Evolutionary conservation across 768 basidiomycete genomes (phyloP).

Genomic region (Suillus variegatus): DNA sequence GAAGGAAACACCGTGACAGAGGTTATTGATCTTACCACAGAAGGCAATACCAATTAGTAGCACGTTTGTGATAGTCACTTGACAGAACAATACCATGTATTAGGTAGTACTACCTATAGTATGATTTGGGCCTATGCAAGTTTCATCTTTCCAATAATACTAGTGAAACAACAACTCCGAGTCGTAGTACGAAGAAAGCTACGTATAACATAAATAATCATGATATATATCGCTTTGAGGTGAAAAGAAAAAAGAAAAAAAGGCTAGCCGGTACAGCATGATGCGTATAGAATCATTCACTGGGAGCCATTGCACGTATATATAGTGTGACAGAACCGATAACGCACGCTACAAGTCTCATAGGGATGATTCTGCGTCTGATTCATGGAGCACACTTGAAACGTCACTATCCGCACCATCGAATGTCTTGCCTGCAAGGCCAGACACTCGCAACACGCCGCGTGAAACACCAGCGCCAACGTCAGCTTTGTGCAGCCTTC

Average conservation of each 20-base stretch:
- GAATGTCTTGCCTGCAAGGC: neutral
- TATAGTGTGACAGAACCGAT: neutral
- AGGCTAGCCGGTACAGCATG: neutral
- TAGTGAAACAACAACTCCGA: no score
- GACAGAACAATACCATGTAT: no score
- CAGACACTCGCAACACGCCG: neutral
- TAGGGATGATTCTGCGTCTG: neutral
- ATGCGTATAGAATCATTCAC: no score
- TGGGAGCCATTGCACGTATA: neutral
- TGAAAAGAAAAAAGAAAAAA: neutral
- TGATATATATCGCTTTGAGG: neutral
- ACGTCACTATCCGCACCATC: neutral
- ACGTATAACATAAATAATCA: no score
- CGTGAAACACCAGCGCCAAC: neutral
- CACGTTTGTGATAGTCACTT: no score
- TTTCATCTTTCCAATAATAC: no score
- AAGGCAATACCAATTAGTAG: neutral
- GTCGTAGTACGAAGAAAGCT: no score
- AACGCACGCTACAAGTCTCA: neutral
- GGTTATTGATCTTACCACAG: neutral
- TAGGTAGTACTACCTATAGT: no score
- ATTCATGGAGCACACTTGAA: neutral
- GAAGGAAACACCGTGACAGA: neutral
- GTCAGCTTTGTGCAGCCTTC: constrained; percentile 10
- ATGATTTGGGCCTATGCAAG: no score